These are phyloP conservation scores for Lactarius vividus DNA, from an alignment of 768 basidiomycete genomes.

Conservation along the genomic window DNA sequence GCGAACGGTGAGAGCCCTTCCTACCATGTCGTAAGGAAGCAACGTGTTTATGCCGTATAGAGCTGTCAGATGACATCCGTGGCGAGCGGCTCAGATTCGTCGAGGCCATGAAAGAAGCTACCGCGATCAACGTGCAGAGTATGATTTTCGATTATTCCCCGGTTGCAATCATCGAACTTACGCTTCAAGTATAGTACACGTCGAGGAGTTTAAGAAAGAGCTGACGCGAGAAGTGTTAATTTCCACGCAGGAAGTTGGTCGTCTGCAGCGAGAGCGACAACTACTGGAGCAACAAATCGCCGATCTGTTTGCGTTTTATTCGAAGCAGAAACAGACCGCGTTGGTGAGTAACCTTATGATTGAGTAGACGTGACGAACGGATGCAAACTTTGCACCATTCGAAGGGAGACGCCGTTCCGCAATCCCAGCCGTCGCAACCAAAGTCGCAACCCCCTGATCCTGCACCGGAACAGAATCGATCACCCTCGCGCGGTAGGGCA, in stretches of 20 bases:
- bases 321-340: constrained; percentile 54
- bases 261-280: constrained; percentile 63
- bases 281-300: constrained; percentile 66
- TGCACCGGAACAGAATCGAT: constrained; percentile 10
- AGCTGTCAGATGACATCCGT: constrained; percentile 78
- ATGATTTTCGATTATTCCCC: constrained; percentile 20
- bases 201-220: constrained; percentile 85
- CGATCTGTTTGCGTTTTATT: constrained; percentile 69
- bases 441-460: constrained; percentile 11
- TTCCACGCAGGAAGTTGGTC: constrained; percentile 72
- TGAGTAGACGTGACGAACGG: neutral
- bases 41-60: constrained; percentile 38
- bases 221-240: constrained; percentile 68
- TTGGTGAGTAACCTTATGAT: constrained; percentile 10
- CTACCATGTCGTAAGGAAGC: neutral
- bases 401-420: constrained; percentile 8
- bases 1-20: constrained; percentile 51
- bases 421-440: constrained; percentile 8
- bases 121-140: constrained; percentile 83
- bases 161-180: constrained; percentile 11
- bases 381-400: neutral
- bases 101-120: constrained; percentile 94
- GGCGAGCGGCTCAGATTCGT: constrained; percentile 85
- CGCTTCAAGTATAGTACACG: constrained; percentile 53
- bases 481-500: constrained; percentile 11